Base-by-base conservation (phyloP, 2,329 filamentous ascomycete genomes). In the Trichoderma pleuroti region DNA sequence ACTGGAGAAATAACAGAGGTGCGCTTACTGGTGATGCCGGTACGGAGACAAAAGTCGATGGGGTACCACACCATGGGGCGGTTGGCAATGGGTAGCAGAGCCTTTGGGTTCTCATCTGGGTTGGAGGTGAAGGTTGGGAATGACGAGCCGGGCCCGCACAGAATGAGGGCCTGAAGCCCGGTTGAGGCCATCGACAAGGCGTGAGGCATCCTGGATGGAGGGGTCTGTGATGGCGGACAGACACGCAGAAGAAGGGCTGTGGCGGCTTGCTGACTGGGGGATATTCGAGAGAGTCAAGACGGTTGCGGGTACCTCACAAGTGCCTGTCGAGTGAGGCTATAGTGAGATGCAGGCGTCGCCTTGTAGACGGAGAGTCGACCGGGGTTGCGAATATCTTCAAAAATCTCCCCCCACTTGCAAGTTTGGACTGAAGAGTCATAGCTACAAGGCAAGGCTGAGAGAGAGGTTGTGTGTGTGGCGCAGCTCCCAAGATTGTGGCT, bases 31-130 rank as follows among this genome's bases (percentile, higher is more conserved):
- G 90, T 92, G 74, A 94, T 88, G 75, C 93, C 92, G 80, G 91
- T 92, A 46, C 92, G 89, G 77, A 93, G 92, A 81, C 92, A 95
- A 82, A 93, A 95, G 76, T 95, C 92, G 52, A 96, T 87, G 7
- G 93, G 91, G 79, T 96, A 96, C 92, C 93, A 95, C 59, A 96
- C 91, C 93, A 96, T 96, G 1, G 93, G 93, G 75, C 93, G 83
- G 79, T 96, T 96, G 42, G 93, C 93, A 72, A 96, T 92, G 7
- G 93, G 93, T 9, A 96, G 82, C 26, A 96, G 86, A 11, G 93
- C 92, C 81, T 96, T 96, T 11, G 93, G 92, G 72, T 92, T 90
- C 77, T 94, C 91, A 81, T 92, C 90, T 6, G 92, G 91, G 72
- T 91, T 93, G 3, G 92, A 90, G 2, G 92, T 94, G 79, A 96